Conservation (phyloP, 495 filamentous ascomycete species). For the Daldinia caldariorum region DNA sequence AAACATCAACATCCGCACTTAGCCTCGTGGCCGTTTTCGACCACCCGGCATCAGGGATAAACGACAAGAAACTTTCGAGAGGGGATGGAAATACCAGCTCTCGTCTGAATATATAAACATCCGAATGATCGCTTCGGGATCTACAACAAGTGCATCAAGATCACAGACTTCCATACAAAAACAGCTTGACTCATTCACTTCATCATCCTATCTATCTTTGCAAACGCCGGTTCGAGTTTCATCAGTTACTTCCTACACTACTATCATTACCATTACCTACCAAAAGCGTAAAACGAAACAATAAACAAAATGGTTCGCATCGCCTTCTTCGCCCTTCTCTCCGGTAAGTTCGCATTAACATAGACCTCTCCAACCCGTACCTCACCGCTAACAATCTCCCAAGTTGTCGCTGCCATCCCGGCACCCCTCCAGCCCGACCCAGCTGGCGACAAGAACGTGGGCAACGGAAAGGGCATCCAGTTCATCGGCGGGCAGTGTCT, state of each 20-base stretch:
- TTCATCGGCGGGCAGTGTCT: slow-evolving; percentile 53
- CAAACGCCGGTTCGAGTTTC: slow-evolving; percentile 2
- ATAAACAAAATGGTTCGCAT: slow-evolving; percentile 50
- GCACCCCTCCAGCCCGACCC: slow-evolving; percentile 44
- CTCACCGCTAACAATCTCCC: slow-evolving; percentile 13
- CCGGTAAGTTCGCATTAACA: slow-evolving; percentile 38
- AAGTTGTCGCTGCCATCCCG: slow-evolving; percentile 29
- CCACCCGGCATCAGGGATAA: slow-evolving; percentile 34
- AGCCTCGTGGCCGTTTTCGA: slow-evolving; percentile 38
- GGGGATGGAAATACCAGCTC: background rate
- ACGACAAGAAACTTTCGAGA: slow-evolving; percentile 8
- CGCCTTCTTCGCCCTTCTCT: slow-evolving; percentile 46
- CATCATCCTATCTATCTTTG: slow-evolving; percentile 24
- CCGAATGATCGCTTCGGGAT: slow-evolving; percentile 33
- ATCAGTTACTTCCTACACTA: background rate
- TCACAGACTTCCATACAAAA: slow-evolving; percentile 19
- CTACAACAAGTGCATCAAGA: slow-evolving; percentile 19
- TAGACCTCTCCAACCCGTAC: background rate
- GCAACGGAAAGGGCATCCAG: slow-evolving; percentile 47
- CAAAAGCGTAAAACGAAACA: slow-evolving; percentile 8
- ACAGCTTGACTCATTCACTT: slow-evolving; percentile 6
- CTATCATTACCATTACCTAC: background rate
- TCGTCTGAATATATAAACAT: slow-evolving; percentile 36
- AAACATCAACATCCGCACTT: slow-evolving; percentile 23
- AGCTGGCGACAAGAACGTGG: slow-evolving; percentile 51